A percentile compares a stretch with the other conserved stretches of the same genome.
Conservation (phyloP, 2,329 filamentous ascomycete genomes). For the Colletotrichum sp. region DNA sequence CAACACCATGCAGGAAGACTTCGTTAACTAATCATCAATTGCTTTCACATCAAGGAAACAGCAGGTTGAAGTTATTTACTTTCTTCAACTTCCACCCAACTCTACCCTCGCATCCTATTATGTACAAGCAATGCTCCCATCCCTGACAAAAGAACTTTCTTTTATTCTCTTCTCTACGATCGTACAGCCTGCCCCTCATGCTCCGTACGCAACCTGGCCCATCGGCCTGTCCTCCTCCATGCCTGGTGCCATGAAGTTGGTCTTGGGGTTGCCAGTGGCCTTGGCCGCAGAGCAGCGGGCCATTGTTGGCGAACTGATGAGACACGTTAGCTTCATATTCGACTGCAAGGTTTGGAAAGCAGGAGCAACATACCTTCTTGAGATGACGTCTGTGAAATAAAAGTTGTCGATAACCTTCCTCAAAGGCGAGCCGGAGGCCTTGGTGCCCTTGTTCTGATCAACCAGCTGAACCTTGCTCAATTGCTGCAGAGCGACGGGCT, state of each 20-base stretch:
- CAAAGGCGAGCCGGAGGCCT: constrained; percentile 74
- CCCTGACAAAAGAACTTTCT: constrained; percentile 36
- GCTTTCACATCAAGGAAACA: constrained; percentile 1
- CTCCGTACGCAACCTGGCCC: constrained; percentile 66
- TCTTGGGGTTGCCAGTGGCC: constrained; percentile 78
- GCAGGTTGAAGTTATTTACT: constrained; percentile 22
- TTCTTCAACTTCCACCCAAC: constrained; percentile 18
- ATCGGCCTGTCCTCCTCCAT: constrained; percentile 67
- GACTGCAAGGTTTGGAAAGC: too few species aligned
- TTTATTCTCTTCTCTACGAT: constrained; percentile 38
- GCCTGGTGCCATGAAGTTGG: constrained; percentile 79
- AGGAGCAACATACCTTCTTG: constrained; percentile 88
- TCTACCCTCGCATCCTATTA: constrained; percentile 35
- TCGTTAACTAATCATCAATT: neutral
- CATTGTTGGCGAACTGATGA: constrained; percentile 91
- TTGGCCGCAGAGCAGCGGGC: constrained; percentile 95
- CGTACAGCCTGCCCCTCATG: constrained; percentile 42
- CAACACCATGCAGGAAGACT: fast-evolving
- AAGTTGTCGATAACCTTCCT: constrained; percentile 93
- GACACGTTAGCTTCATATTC: too few species aligned
- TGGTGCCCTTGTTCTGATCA: constrained; percentile 91
- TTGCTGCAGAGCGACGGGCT: constrained; percentile 74
- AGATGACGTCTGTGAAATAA: constrained; percentile 97
- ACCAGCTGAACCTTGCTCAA: constrained; percentile 94
- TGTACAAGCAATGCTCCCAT: constrained; percentile 39